Percentiles rank a stretch among this genome's conserved stretches.
Conservation (phyloP, 2,329 filamentous ascomycete genomes). For the Emergomyces africanus region DNA sequence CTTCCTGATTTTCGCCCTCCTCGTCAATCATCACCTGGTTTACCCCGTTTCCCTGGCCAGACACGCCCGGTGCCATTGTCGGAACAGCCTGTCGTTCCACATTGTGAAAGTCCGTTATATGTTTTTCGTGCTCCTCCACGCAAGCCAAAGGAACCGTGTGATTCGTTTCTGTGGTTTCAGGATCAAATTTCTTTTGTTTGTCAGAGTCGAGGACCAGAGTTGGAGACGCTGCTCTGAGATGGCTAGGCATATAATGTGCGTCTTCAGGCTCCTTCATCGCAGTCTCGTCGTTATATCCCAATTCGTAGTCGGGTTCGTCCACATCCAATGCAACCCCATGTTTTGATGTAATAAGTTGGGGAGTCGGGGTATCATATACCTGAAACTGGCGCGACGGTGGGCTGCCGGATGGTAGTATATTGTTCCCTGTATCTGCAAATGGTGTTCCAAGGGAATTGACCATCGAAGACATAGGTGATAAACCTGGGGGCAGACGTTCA, state of each 20-base stretch:
- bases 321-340: background rate
- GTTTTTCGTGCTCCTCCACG: background rate
- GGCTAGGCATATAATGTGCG: background rate
- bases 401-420: background rate
- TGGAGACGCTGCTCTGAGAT: background rate
- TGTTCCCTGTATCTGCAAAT: background rate
- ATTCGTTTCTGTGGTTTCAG: background rate
- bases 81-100: background rate
- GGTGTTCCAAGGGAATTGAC: constrained; percentile 26
- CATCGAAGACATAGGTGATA: constrained; percentile 27
- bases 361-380: background rate
- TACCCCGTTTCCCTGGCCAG: background rate
- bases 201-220: background rate
- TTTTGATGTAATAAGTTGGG: background rate
- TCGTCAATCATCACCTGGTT: background rate
- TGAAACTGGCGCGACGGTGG: background rate
- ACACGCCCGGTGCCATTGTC: background rate
- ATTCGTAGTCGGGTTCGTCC: background rate
- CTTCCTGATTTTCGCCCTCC: background rate
- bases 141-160: background rate
- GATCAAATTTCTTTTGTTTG: background rate
- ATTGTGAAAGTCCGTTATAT: background rate
- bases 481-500: constrained; percentile 26
- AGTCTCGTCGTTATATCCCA: background rate
- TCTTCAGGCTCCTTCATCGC: background rate